A percentile compares a stretch with the other conserved stretches of the same genome.
phyloP scores from a whole-genome alignment of 1,284 basidiomycete genomes.

The Naganishia albida region DNA sequence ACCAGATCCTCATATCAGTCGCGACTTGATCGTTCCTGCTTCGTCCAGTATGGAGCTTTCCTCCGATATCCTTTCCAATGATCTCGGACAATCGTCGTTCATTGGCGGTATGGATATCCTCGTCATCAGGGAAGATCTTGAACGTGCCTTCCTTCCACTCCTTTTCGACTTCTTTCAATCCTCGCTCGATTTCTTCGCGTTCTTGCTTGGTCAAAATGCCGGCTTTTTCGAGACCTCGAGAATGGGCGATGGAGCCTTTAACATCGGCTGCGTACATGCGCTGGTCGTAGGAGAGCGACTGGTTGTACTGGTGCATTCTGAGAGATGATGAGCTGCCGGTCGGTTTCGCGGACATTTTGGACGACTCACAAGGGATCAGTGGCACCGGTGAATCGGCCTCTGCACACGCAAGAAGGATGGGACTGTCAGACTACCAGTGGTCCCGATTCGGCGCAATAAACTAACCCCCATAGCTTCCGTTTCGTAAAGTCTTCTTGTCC shows the following conservation, averaged over 20 bases:
- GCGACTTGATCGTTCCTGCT: constrained; percentile 97
- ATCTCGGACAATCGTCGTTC: constrained; percentile 91
- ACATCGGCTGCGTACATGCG: constrained; percentile 92
- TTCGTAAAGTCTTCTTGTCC: constrained; percentile 49
- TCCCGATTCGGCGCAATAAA: constrained; percentile 1
- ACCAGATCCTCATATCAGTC: constrained; percentile 96
- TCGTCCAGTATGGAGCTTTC: constrained; percentile 93
- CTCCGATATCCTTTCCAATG: constrained; percentile 79
- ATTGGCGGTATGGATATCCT: constrained; percentile 99
- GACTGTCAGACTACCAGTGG: constrained; percentile 8
- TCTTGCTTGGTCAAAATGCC: constrained; percentile 79
- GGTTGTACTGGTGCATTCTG: constrained; percentile 94
- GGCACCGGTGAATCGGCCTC: constrained; percentile 79
- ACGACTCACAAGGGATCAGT: constrained; percentile 78
- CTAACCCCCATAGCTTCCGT: constrained; percentile 54
- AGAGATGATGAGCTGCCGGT: constrained; percentile 11
- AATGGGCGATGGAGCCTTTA: constrained; percentile 91
- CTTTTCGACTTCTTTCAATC: constrained; percentile 72
- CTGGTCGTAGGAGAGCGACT: constrained; percentile 91
- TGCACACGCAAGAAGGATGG: constrained; percentile 26
- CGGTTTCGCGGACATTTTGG: neutral
- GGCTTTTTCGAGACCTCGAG: constrained; percentile 76
- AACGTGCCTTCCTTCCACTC: constrained; percentile 86
- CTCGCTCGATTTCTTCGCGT: constrained; percentile 70
- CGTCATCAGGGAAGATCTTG: constrained; percentile 74